A percentile compares a stretch with the other conserved stretches of the same genome.
Conservation (phyloP, 2,329 filamentous ascomycete species). For the Acephala macrosclerotiorum region DNA sequence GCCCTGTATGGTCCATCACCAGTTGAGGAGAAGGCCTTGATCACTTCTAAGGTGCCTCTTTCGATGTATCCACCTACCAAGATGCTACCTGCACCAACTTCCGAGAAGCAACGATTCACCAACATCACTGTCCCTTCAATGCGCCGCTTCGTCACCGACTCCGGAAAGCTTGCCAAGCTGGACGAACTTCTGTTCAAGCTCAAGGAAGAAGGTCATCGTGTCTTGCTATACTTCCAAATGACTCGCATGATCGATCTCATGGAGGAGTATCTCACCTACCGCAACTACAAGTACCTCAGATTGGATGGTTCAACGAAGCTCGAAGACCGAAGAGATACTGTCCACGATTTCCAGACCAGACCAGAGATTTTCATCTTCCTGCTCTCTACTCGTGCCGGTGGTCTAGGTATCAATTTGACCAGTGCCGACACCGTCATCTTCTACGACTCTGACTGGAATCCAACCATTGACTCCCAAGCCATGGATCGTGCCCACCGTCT, state of each 20-base stretch:
- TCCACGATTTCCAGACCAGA: conserved; percentile 93
- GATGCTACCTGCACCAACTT: conserved; percentile 80
- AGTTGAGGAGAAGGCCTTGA: conserved; percentile 74
- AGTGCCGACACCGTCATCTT: conserved; percentile 98
- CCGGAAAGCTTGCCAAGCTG: conserved; percentile 91
- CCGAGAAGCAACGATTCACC: conserved; percentile 84
- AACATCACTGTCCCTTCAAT: conserved; percentile 95
- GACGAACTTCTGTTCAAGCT: conserved; percentile 87
- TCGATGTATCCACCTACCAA: conserved; percentile 67
- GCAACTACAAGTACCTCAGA: conserved; percentile 98
- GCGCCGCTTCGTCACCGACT: conserved; percentile 97
- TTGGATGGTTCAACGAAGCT: conserved; percentile 97
- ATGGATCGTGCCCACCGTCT: conserved; percentile 99
- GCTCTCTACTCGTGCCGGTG: conserved; percentile 93
- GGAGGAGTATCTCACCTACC: conserved; percentile 98
- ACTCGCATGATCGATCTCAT: conserved; percentile 99
- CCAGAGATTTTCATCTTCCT: conserved; percentile 98
- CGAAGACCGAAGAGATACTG: conserved; percentile 95
- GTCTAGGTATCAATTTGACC: conserved; percentile 96
- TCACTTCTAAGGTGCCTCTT: conserved; percentile 75
- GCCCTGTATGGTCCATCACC: conserved; percentile 72
- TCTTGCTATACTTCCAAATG: conserved; percentile 99
- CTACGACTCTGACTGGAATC: conserved; percentile 99
- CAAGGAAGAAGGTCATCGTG: conserved; percentile 91
- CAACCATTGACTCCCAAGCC: conserved; percentile 96